Conservation (phyloP, 139 green algal species). For the Edaphochlamys debaryana region DNA sequence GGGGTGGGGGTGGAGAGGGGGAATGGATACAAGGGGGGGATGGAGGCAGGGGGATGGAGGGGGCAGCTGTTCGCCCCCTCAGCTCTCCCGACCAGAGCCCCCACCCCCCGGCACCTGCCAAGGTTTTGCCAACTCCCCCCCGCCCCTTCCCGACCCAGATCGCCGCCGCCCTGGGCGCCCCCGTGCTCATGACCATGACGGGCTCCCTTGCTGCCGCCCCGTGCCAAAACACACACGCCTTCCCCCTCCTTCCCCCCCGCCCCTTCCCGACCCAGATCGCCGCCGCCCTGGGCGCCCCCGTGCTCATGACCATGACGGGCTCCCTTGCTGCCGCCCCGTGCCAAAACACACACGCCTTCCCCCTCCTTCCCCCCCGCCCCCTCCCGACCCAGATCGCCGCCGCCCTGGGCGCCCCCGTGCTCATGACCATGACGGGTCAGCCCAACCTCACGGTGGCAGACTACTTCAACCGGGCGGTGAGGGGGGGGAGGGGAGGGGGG, state of each 20-base stretch:
- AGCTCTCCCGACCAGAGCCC: background rate
- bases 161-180: too few relatives aligned
- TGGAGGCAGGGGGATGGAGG: background rate
- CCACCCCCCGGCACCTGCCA: too few relatives aligned
- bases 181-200: too few relatives aligned
- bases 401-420: conserved; percentile 63
- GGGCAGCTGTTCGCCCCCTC: background rate
- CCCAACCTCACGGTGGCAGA: conserved; percentile 27
- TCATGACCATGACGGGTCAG: conserved; percentile 61
- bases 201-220: background rate
- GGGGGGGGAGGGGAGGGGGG: background rate
- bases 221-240: too few relatives aligned
- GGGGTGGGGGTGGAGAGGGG: background rate
- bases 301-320: too few relatives aligned
- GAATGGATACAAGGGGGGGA: background rate
- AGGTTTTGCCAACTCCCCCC: too few relatives aligned
- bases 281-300: too few relatives aligned
- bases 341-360: too few relatives aligned
- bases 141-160: too few relatives aligned
- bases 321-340: background rate
- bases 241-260: too few relatives aligned
- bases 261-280: too few relatives aligned
- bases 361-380: too few relatives aligned
- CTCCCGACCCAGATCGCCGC: conserved; percentile 59
- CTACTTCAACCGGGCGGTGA: conserved; percentile 34